Conservation (phyloP, 108 stramenopile genomes). For the Skeletonema marinoi region DNA sequence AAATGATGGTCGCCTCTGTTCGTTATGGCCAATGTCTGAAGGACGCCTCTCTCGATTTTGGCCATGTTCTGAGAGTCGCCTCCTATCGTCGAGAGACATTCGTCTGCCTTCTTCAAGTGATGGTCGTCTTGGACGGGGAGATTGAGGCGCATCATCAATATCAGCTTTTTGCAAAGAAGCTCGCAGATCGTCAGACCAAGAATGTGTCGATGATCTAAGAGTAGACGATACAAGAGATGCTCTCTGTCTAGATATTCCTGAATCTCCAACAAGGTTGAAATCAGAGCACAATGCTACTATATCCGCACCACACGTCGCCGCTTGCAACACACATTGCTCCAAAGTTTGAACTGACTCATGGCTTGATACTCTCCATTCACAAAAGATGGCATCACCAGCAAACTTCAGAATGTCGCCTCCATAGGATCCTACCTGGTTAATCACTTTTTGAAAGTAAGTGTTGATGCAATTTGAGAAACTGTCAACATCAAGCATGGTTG, state of each 20-base stretch:
- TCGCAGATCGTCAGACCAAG: constrained; percentile 8
- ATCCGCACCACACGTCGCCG: constrained; percentile 53
- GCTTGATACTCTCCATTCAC: constrained; percentile 46
- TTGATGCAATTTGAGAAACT: constrained; percentile 75
- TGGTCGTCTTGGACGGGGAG: not conserved
- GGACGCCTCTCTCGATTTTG: constrained; percentile 37
- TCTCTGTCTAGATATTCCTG: not conserved
- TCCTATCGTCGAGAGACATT: constrained; percentile 5
- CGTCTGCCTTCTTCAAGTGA: no score
- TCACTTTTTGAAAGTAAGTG: constrained; percentile 76
- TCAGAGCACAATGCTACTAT: constrained; percentile 62
- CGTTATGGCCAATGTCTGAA: not conserved
- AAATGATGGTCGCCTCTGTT: constrained; percentile 9
- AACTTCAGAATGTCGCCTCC: constrained; percentile 82
- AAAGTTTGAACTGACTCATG: constrained; percentile 28
- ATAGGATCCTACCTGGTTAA: constrained; percentile 59
- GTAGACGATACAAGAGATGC: not conserved
- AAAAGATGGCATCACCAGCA: constrained; percentile 63
- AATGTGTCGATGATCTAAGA: not conserved
- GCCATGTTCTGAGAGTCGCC: constrained; percentile 32
- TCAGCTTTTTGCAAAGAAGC: constrained; percentile 15
- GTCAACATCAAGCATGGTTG: constrained; percentile 72
- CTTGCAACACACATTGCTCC: constrained; percentile 56
- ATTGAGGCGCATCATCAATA: not conserved
- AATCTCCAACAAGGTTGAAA: constrained; percentile 32